Conservation (phyloP, 495 filamentous ascomycete genomes). For the Aspergillus haitiensis region DNA sequence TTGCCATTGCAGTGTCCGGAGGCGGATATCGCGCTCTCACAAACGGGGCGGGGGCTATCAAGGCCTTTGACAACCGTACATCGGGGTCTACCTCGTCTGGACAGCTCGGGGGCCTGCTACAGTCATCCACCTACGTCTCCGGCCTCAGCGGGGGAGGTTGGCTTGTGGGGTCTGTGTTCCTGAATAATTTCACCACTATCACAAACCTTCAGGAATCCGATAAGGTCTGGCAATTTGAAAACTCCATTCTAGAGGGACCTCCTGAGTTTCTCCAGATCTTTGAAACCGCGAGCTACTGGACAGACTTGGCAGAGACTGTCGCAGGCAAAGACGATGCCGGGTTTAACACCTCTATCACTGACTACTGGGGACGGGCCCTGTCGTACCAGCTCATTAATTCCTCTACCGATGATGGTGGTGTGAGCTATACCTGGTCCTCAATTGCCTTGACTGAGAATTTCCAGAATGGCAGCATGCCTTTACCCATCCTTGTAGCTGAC, state of each 20-base stretch:
- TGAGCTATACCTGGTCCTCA: conserved; percentile 79
- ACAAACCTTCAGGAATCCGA: conserved; percentile 56
- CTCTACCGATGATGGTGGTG: conserved; percentile 61
- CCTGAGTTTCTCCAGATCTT: conserved; percentile 46
- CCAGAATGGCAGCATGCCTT: conserved; percentile 61
- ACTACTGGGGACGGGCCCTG: conserved; percentile 77
- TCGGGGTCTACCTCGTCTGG: conserved; percentile 60
- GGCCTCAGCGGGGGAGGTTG: conserved; percentile 86
- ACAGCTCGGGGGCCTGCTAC: conserved; percentile 78
- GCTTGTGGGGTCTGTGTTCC: conserved; percentile 84
- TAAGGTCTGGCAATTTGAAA: conserved; percentile 67
- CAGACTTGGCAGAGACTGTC: conserved; percentile 60
- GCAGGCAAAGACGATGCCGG: conserved; percentile 64
- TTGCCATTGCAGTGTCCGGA: conserved; percentile 57
- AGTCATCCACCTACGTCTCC: conserved; percentile 76
- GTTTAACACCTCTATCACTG: conserved; percentile 74
- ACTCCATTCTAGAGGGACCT: conserved; percentile 70
- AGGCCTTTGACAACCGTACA: conserved; percentile 78
- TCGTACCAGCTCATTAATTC: conserved; percentile 81
- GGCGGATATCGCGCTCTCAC: conserved; percentile 81
- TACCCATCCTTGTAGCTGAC: conserved; percentile 79
- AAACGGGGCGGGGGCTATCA: conserved; percentile 78
- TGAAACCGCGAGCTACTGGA: conserved; percentile 62
- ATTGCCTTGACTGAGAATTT: conserved; percentile 71
- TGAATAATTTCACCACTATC: conserved; percentile 84